Base-by-base conservation (phyloP, 2,329 filamentous ascomycete species). In the Fusarium succisae region DNA sequence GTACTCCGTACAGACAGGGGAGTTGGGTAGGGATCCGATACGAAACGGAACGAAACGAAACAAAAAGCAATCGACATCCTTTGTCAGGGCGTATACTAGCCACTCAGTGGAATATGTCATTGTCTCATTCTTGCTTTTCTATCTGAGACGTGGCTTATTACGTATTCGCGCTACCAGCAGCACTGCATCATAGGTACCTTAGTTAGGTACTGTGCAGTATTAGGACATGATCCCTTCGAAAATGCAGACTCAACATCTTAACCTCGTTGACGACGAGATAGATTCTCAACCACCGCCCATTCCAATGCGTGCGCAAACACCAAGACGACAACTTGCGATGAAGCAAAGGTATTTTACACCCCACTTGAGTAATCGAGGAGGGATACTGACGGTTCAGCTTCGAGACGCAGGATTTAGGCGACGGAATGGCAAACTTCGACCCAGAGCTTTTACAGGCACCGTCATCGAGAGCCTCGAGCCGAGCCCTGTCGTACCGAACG, bases 401-500 rank as follows among this genome's bases (percentile, higher is more conserved):
- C 32, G 67, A 70, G 56, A 70, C 67, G n/a, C 67, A 70, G 30
- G 60, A 65, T 37, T 18, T 70, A 18, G 67, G 67, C 11, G 67
- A 70, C n/a, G 67, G 67, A 50, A 70, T 66, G 35, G 47, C 47
- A 28, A 55, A 67, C 24, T 54, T 70, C 39, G 68, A 70, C 24
- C 38, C 55, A 26, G 44, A 44, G 9, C 47, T 68, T 32, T 18
- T 68, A 18, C 65, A 68, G 18, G 54, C 59, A 4, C 68, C 73
- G 3, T 69, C 69, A 20, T 75, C 75, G 11, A 66, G 59, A 32
- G 57, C 54, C 17, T 76, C 74, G n/a, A 62, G 38, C 17, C 72
- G 74, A 26, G 60, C 41, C 13, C 64, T 63, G 56, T 76, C 74
- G 20, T 61, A 69, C 48, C 74, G 48, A 30, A 72, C 74, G 5